Conservation (phyloP, 2,329 filamentous ascomycete genomes). For the Paraphoma chrysanthemicola region DNA sequence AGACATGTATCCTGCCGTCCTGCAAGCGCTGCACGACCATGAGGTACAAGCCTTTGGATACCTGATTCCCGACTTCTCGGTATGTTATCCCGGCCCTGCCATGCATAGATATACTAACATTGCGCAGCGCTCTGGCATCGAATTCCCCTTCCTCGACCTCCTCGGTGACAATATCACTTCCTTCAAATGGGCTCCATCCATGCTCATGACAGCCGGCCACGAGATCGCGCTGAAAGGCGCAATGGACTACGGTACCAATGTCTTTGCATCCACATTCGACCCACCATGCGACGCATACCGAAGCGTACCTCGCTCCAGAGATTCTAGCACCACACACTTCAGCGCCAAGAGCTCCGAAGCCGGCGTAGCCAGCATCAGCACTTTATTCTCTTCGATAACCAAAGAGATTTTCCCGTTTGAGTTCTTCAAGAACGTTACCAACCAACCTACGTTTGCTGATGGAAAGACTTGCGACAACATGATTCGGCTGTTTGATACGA, state of each 20-base stretch:
- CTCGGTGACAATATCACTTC: constrained; percentile 58
- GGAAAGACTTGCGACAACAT: constrained; percentile 54
- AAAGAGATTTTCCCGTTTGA: constrained; percentile 42
- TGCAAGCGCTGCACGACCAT: constrained; percentile 60
- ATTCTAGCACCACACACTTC: constrained; percentile 29
- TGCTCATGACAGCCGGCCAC: constrained; percentile 56
- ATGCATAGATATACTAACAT: constrained; percentile 19
- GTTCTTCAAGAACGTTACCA: constrained; percentile 61
- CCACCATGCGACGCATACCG: constrained; percentile 61
- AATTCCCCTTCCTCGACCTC: constrained; percentile 64
- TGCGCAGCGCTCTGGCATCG: constrained; percentile 57
- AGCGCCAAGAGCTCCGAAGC: constrained; percentile 19
- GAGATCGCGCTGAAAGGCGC: constrained; percentile 55
- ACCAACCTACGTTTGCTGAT: constrained; percentile 59
- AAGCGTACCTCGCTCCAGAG: constrained; percentile 26
- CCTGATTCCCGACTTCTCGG: constrained; percentile 57
- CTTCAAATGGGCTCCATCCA: constrained; percentile 59
- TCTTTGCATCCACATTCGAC: constrained; percentile 53
- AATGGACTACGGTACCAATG: constrained; percentile 55
- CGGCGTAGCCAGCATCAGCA: constrained; percentile 27
- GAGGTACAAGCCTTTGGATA: constrained; percentile 56
- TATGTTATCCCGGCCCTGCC: constrained; percentile 39
- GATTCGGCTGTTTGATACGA: constrained; percentile 56
- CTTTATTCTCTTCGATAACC: constrained; percentile 15
- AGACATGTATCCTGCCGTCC: constrained; percentile 61